Evolutionary conservation across 2,329 filamentous ascomycete species (phyloP).

Genomic region (Westerdykella aurantiaca): DNA sequence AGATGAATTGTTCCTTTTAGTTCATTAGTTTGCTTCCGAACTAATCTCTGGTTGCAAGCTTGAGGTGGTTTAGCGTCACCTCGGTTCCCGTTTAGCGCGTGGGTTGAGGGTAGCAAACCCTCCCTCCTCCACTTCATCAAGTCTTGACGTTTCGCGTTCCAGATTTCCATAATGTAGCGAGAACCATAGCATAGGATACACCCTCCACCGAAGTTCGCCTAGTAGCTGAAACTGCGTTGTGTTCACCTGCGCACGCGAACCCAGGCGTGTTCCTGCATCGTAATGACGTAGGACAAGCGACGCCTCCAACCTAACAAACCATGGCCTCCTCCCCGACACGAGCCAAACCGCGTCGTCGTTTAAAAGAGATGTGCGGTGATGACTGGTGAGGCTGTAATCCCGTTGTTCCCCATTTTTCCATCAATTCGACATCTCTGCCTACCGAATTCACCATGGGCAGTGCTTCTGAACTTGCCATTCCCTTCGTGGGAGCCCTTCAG

Average conservation of each 20-base stretch:
- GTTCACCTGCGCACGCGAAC: not conserved
- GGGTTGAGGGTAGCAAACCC: too few relatives aligned
- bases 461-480: slow-evolving; percentile 29
- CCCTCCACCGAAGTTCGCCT: too few relatives aligned
- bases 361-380: not conserved
- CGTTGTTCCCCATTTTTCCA: not conserved
- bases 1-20: too few relatives aligned
- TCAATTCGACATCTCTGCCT: not conserved
- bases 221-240: too few relatives aligned
- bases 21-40: too few relatives aligned
- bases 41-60: too few relatives aligned
- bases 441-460: slow-evolving; percentile 14
- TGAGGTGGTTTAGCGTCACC: too few relatives aligned
- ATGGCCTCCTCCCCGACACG: not conserved
- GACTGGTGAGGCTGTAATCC: not conserved
- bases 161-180: too few relatives aligned
- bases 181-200: too few relatives aligned
- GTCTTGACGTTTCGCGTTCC: too few relatives aligned
- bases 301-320: not conserved
- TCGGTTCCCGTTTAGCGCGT: too few relatives aligned
- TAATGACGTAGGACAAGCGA: not conserved
- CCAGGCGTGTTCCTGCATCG: not conserved
- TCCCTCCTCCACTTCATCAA: too few relatives aligned
- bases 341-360: not conserved
- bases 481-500: slow-evolving; percentile 51